These are phyloP conservation scores for Crucihimalaya himalaica DNA, from an alignment of 345 rosid species.

Conservation along the genomic window DNA sequence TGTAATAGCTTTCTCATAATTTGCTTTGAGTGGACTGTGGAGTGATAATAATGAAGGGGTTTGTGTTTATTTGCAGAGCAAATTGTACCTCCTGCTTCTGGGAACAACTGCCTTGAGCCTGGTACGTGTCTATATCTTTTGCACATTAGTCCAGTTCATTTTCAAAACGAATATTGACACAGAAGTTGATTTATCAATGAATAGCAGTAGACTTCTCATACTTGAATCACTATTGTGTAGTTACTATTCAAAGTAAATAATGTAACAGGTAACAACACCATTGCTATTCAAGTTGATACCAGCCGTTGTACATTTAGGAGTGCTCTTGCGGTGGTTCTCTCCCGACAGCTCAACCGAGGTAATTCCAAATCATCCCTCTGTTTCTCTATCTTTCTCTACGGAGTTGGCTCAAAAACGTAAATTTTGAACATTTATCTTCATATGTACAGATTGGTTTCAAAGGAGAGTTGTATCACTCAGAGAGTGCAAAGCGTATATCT, in stretches of 20 bases:
- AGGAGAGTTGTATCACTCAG: conserved; percentile 83
- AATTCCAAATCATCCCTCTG: conserved; percentile 20
- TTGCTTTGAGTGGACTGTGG: conserved; percentile 2
- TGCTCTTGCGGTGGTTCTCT: conserved; percentile 86
- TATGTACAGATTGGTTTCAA: conserved; percentile 78
- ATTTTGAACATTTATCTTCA: conserved; percentile 16
- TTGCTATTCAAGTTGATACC: conserved; percentile 96
- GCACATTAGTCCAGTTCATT: not conserved
- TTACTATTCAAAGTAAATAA: not conserved
- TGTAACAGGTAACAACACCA: conserved; percentile 85
- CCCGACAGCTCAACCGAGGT: conserved; percentile 80
- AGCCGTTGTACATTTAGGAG: conserved; percentile 87
- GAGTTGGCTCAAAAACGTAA: not conserved
- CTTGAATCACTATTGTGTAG: not conserved
- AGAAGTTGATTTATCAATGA: not conserved
- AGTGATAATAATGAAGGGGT: not conserved
- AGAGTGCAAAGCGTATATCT: conserved; percentile 83
- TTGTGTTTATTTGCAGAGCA: conserved; percentile 57
- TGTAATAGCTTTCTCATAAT: not conserved
- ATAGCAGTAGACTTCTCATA: not conserved
- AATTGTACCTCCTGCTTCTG: conserved; percentile 81
- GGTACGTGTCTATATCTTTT: conserved; percentile 39
- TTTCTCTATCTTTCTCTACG: not conserved
- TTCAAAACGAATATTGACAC: not conserved
- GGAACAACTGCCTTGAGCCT: conserved; percentile 90